Evolutionary conservation across 1,139 yeast genomes (phyloP).

Genomic region (Sugiyamaella paludigena): DNA sequence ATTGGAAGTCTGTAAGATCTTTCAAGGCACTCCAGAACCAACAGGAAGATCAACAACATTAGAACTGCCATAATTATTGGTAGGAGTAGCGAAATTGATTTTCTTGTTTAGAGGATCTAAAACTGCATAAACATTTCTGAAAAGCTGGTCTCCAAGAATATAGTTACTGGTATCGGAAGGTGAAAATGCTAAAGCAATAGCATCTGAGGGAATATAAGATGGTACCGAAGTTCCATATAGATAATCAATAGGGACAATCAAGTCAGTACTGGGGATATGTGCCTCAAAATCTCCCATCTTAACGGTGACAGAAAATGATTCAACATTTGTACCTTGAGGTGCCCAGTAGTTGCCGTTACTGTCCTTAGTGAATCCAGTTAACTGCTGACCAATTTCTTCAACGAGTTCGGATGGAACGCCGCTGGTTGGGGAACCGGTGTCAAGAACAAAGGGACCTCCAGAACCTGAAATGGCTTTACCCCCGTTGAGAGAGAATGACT

Average conservation of each 20-base stretch:
- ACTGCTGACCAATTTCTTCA: no score
- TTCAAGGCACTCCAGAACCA: no score
- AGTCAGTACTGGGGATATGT: slow-evolving; percentile 30
- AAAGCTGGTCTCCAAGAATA: not conserved
- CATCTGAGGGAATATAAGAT: no score
- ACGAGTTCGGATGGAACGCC: not conserved
- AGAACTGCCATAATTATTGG: not conserved
- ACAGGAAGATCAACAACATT: not conserved
- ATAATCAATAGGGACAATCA: slow-evolving; percentile 36
- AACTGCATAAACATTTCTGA: slow-evolving; percentile 1
- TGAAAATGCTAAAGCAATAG: not conserved
- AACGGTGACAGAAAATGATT: slow-evolving; percentile 23
- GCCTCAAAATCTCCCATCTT: slow-evolving; percentile 31
- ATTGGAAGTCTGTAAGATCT: no score
- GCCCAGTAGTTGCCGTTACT: slow-evolving; percentile 30
- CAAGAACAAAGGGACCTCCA: slow-evolving; percentile 1
- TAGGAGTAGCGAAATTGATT: not conserved
- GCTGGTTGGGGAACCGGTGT: slow-evolving; percentile 4
- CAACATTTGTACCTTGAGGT: slow-evolving; percentile 14
- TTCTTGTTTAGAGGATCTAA: not conserved
- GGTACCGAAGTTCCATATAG: slow-evolving; percentile 38
- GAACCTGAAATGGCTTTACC: no score
- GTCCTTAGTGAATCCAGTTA: slow-evolving; percentile 28
- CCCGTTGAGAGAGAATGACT: not conserved
- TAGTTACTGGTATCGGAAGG: not conserved